phyloP scores from a whole-genome alignment of 2,329 filamentous ascomycete genomes.

The Bipolaris victoriae region DNA sequence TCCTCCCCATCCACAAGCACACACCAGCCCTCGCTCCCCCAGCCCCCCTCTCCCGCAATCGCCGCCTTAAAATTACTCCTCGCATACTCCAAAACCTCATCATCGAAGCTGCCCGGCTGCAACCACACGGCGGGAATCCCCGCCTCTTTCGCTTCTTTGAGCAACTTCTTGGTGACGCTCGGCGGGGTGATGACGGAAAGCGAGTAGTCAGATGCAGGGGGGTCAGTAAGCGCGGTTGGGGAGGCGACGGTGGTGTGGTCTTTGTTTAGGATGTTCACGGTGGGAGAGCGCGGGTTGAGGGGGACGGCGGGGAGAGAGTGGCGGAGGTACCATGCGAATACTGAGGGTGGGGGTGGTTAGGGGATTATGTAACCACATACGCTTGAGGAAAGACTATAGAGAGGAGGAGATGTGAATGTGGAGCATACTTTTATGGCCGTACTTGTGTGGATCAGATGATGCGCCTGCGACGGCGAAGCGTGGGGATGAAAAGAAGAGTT shows the following conservation, averaged over 20 bases:
- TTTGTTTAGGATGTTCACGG: constrained; percentile 66
- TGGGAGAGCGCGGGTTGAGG: constrained; percentile 74
- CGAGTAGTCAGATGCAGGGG: constrained; percentile 64
- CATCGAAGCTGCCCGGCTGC: constrained; percentile 88
- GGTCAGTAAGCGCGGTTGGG: constrained; percentile 65
- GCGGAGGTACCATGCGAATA: constrained; percentile 86
- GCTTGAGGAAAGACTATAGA: no score
- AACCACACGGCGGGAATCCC: constrained; percentile 68
- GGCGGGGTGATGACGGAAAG: constrained; percentile 90
- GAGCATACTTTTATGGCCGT: constrained; percentile 77
- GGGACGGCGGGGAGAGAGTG: constrained; percentile 79
- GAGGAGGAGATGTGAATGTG: no score
- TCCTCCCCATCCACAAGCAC: constrained; percentile 51
- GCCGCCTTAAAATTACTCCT: constrained; percentile 70
- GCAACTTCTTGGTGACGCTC: constrained; percentile 71
- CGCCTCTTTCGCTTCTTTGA: constrained; percentile 77
- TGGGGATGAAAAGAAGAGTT: constrained; percentile 78
- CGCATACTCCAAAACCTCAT: constrained; percentile 74
- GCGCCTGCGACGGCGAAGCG: constrained; percentile 90
- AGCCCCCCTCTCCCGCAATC: constrained; percentile 59
- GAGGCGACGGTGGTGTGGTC: constrained; percentile 69
- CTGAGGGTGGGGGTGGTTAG: constrained; percentile 52
- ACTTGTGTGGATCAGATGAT: constrained; percentile 82
- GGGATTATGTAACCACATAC: no score
- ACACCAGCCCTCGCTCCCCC: constrained; percentile 49